These are phyloP conservation scores for Begonia peltatifolia DNA, from an alignment of 306 rosid genomes.

Conservation along the genomic window DNA sequence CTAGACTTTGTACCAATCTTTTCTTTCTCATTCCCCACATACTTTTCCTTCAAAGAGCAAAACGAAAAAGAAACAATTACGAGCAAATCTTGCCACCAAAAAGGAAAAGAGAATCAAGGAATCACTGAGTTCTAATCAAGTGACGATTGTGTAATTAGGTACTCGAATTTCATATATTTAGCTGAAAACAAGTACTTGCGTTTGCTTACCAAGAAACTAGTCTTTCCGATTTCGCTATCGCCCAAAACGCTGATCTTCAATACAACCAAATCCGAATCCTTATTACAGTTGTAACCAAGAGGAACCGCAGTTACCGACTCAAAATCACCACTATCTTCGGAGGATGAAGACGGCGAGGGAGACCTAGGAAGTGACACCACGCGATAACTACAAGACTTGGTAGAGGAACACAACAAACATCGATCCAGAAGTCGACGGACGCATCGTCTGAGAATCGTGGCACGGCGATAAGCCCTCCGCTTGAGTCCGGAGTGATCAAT, in stretches of 20 bases:
- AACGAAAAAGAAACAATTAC: not conserved
- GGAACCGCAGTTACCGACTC: constrained; percentile 3
- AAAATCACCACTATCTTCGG: not conserved
- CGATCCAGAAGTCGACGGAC: constrained; percentile 37
- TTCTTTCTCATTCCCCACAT: constrained; percentile 45
- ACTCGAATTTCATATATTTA: no score
- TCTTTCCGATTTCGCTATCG: constrained; percentile 73
- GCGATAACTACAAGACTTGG: constrained; percentile 31
- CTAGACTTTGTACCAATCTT: constrained; percentile 15
- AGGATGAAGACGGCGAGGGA: constrained; percentile 8
- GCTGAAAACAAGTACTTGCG: no score
- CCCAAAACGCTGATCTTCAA: constrained; percentile 83
- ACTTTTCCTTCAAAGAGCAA: constrained; percentile 42
- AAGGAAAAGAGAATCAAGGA: not conserved
- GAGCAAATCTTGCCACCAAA: not conserved
- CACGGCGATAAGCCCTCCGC: constrained; percentile 28
- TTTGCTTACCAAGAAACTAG: constrained; percentile 59
- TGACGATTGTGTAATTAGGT: no score
- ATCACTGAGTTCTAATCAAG: no score
- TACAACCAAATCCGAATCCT: constrained; percentile 63
- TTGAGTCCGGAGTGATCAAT: constrained; percentile 11
- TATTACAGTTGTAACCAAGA: constrained; percentile 16
- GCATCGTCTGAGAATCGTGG: constrained; percentile 45
- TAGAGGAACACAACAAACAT: constrained; percentile 31
- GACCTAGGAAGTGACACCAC: constrained; percentile 22